A percentile compares a stretch with the other conserved stretches of the same genome.
Conservation (phyloP, 805 yeast species). For the Yarrowia sp. region DNA sequence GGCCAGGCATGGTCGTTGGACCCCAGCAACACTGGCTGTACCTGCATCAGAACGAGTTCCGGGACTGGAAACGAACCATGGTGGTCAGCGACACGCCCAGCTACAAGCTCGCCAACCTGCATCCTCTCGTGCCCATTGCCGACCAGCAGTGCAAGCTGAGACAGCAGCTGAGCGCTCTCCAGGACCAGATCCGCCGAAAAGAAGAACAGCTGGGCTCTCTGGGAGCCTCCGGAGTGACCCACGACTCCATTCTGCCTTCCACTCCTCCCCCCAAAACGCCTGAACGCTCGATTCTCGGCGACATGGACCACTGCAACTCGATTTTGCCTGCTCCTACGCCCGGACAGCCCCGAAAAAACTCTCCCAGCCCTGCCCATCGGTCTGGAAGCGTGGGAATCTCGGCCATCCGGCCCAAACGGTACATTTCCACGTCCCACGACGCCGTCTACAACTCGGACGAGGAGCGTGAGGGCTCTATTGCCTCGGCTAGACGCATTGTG, state of each 20-base stretch:
- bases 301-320: constrained; percentile 67
- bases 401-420: constrained; percentile 16
- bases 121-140: constrained; percentile 49
- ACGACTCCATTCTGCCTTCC: constrained; percentile 26
- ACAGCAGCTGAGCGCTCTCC: constrained; percentile 16
- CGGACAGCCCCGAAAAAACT: constrained; percentile 87
- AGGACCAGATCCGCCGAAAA: constrained; percentile 35
- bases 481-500: constrained; percentile 13
- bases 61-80: constrained; percentile 96
- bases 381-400: constrained; percentile 7
- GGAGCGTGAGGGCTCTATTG: constrained; percentile 19
- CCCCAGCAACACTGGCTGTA: constrained; percentile 99
- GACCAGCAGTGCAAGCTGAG: constrained; percentile 41
- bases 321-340: constrained; percentile 94
- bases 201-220: constrained; percentile 31
- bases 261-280: constrained; percentile 65
- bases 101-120: constrained; percentile 50
- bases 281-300: constrained; percentile 73
- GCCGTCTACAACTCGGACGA: constrained; percentile 37
- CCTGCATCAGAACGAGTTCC: constrained; percentile 91
- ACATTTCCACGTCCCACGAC: constrained; percentile 43
- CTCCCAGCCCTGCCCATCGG: constrained; percentile 42
- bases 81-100: constrained; percentile 70
- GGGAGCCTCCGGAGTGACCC: constrained; percentile 40
- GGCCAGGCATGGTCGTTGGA: constrained; percentile 99